Evolutionary conservation across 441 rosid genomes (phyloP).

Genomic region (Pelargonium myrrhifolium): DNA sequence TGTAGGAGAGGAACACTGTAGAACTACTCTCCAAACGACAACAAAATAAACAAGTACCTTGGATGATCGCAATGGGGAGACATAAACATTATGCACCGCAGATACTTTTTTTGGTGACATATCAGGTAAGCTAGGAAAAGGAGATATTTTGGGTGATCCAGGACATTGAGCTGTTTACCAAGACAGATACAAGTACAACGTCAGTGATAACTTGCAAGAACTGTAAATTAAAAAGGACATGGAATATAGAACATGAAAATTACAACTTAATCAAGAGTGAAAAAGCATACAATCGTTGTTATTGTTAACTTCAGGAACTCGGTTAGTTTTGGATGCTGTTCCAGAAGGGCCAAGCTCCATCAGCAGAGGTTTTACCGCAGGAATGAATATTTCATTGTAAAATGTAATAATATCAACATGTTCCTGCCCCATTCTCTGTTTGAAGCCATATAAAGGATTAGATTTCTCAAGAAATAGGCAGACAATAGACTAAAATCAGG

Average conservation of each 20-base stretch:
- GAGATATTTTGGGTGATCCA: conserved; percentile 71
- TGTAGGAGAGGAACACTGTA: no score
- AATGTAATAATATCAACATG: conserved; percentile 83
- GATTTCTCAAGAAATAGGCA: conserved; percentile 14
- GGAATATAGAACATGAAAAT: not conserved
- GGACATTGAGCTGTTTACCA: conserved; percentile 61
- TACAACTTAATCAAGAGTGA: not conserved
- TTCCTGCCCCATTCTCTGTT: conserved; percentile 75
- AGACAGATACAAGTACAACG: conserved; percentile 16
- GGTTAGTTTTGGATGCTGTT: conserved; percentile 29
- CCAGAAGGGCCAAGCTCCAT: conserved; percentile 71
- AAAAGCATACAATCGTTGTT: conserved; percentile 45
- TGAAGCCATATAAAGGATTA: conserved; percentile 24
- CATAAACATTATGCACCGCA: conserved; percentile 79
- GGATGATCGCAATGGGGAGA: conserved; percentile 85
- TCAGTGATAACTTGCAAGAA: conserved; percentile 18
- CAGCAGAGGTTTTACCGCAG: conserved; percentile 69
- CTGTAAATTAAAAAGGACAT: not conserved
- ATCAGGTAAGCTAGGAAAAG: conserved; percentile 86
- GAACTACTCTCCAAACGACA: no score
- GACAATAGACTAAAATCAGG: conserved; percentile 15
- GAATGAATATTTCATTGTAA: conserved; percentile 85
- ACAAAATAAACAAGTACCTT: conserved; percentile 46
- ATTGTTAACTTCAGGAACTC: conserved; percentile 45
- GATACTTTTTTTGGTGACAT: conserved; percentile 98